phyloP scores from a whole-genome alignment of 164 flowering plant genomes.

The Vitis cinerea region DNA sequence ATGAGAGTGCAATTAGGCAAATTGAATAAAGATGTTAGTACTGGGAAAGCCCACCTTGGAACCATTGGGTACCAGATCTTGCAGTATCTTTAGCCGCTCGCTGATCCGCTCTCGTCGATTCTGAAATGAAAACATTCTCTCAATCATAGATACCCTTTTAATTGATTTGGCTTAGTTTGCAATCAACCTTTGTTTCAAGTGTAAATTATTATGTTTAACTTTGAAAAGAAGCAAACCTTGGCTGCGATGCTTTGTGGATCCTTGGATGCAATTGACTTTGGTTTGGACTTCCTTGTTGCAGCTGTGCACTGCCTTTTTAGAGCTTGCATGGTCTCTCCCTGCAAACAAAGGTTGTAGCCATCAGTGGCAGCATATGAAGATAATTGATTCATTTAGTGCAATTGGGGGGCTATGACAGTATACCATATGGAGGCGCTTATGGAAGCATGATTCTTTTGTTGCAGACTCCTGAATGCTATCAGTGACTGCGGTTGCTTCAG shows the following conservation, averaged over 20 bases:
- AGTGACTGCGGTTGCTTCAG: constrained; percentile 24
- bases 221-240: constrained; percentile 45
- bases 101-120: constrained; percentile 89
- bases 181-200: background rate
- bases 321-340: constrained; percentile 49
- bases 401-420: background rate
- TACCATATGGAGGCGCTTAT: constrained; percentile 60
- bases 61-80: constrained; percentile 92
- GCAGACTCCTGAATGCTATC: constrained; percentile 28
- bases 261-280: constrained; percentile 47
- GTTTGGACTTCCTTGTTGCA: constrained; percentile 45
- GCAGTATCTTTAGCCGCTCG: constrained; percentile 81
- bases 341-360: constrained; percentile 1
- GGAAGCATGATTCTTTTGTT: constrained; percentile 24
- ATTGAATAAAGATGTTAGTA: background rate
- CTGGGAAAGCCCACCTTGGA: constrained; percentile 52
- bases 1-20: background rate
- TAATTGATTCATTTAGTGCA: background rate
- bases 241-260: constrained; percentile 95
- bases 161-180: background rate
- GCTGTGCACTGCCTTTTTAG: constrained; percentile 58
- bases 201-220: background rate
- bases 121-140: constrained; percentile 44
- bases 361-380: background rate
- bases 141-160: background rate